Percentiles rank a stretch among this genome's conserved stretches.
phyloP scores from a whole-genome alignment of 1,284 basidiomycete species.

The Leccinum griseonigrum region DNA sequence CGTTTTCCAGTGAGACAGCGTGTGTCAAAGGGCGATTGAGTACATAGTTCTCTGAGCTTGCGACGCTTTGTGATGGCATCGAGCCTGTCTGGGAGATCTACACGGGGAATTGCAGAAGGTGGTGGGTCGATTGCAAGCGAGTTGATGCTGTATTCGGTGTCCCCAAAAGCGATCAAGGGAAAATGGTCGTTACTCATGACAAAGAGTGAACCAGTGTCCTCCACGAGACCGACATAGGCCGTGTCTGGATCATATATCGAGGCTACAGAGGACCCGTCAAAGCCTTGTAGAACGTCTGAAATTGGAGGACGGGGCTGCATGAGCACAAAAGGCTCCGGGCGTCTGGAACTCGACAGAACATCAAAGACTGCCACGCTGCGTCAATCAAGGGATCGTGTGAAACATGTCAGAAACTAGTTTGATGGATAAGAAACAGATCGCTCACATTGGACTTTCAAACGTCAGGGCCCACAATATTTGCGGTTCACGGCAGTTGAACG shows the following conservation, averaged over 20 bases:
- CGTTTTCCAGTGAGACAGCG: slow-evolving; percentile 63
- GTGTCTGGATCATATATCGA: slow-evolving; percentile 49
- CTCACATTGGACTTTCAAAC: slow-evolving; percentile 33
- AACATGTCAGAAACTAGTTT: slow-evolving; percentile 6
- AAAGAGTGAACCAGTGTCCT: slow-evolving; percentile 69
- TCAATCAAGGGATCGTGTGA: not conserved
- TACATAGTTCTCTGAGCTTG: slow-evolving; percentile 37
- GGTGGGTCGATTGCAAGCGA: slow-evolving; percentile 38
- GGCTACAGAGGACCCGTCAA: slow-evolving; percentile 37
- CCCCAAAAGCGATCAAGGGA: slow-evolving; percentile 73
- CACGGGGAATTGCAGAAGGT: slow-evolving; percentile 22
- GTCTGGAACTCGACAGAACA: slow-evolving; percentile 50
- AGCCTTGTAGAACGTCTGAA: slow-evolving; percentile 51
- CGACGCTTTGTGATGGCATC: slow-evolving; percentile 44
- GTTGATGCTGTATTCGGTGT: slow-evolving; percentile 35
- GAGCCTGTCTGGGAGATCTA: slow-evolving; percentile 40
- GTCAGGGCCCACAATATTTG: slow-evolving; percentile 45
- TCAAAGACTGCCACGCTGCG: slow-evolving; percentile 78
- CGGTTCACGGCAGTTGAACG: slow-evolving; percentile 33
- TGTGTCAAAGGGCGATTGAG: slow-evolving; percentile 43
- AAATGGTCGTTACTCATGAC: slow-evolving; percentile 74
- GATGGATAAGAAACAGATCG: not conserved
- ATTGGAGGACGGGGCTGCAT: slow-evolving; percentile 74
- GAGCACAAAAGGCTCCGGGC: slow-evolving; percentile 65
- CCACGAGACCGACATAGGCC: slow-evolving; percentile 74